These are phyloP conservation scores for Styphnolobium japonicum DNA, from an alignment of 306 rosid species.

Conservation along the genomic window DNA sequence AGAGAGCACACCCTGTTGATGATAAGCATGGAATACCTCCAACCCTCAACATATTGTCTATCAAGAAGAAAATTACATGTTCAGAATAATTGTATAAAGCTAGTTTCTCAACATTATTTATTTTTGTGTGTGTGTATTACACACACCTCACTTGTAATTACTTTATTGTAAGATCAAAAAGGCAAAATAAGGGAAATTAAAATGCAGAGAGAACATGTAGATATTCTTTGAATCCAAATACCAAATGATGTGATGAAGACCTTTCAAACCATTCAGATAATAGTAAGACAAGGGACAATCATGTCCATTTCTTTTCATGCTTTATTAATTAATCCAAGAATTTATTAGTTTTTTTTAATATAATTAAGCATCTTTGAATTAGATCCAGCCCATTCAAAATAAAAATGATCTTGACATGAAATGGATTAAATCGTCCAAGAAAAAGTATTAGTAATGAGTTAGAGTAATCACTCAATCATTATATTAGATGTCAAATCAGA, in stretches of 20 bases:
- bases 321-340: too few species aligned
- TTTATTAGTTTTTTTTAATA: background rate
- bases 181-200: background rate
- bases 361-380: background rate
- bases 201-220: too few species aligned
- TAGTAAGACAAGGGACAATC: too few species aligned
- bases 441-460: background rate
- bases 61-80: background rate
- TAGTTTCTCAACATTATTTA: background rate
- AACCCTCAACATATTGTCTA: constrained; percentile 20
- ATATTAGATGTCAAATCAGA: background rate
- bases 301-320: too few species aligned
- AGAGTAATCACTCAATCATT: background rate
- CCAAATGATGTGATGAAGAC: too few species aligned
- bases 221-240: too few species aligned
- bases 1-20: constrained; percentile 82
- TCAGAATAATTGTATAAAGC: too few species aligned
- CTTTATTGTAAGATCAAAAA: background rate
- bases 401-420: background rate
- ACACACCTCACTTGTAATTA: background rate
- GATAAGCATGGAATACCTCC: constrained; percentile 32
- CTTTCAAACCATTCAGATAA: background rate
- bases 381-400: background rate
- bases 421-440: background rate
- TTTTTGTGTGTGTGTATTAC: background rate